These are phyloP conservation scores for Eucommia ulmoides DNA, from an alignment of 257 asterid species.

Conservation along the genomic window DNA sequence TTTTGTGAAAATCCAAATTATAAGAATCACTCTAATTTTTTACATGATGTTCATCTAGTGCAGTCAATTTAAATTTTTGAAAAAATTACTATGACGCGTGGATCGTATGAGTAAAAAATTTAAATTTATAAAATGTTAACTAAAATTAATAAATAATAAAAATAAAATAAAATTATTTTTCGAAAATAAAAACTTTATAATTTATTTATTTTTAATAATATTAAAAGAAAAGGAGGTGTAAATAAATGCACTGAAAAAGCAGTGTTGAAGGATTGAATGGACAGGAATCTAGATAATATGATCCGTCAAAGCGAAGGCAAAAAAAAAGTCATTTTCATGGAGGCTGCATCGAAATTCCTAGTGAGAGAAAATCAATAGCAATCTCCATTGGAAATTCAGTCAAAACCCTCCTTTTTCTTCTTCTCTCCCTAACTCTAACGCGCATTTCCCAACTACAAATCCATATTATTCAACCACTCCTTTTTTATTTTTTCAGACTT, in stretches of 20 bases:
- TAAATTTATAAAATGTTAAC: too few relatives aligned
- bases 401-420: neutral
- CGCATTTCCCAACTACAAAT: neutral
- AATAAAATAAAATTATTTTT: too few relatives aligned
- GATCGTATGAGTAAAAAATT: too few relatives aligned
- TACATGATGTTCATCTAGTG: too few relatives aligned
- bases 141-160: too few relatives aligned
- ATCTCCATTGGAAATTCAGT: neutral
- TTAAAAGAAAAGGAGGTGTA: too few relatives aligned
- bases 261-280: constrained; percentile 31
- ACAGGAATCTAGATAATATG: constrained; percentile 15
- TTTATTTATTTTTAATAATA: too few relatives aligned
- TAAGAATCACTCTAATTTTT: too few relatives aligned
- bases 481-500: neutral
- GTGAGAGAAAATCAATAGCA: neutral
- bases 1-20: too few relatives aligned
- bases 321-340: neutral
- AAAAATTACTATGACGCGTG: too few relatives aligned
- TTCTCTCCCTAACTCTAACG: neutral
- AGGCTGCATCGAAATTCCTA: constrained; percentile 1
- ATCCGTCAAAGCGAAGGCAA: neutral
- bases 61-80: too few relatives aligned
- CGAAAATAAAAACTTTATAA: too few relatives aligned
- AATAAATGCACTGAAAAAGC: neutral
- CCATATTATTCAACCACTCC: neutral